These are phyloP conservation scores for Nemophila menziesii DNA, from an alignment of 257 asterid genomes.

Conservation along the genomic window DNA sequence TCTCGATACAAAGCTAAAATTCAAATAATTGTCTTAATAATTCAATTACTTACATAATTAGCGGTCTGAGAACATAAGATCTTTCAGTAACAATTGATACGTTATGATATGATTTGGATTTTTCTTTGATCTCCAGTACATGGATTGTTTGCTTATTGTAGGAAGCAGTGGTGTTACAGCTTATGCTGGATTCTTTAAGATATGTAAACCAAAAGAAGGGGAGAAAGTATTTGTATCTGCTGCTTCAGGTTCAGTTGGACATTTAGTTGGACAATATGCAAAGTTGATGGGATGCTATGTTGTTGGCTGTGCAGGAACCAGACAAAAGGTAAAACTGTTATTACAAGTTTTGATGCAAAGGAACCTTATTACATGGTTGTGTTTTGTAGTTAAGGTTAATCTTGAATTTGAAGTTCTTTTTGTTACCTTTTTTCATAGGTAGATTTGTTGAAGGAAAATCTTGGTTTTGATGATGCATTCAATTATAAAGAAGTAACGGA, in stretches of 20 bases:
- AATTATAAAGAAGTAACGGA: conserved; percentile 21
- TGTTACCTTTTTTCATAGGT: conserved; percentile 1
- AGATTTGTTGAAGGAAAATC: conserved; percentile 15
- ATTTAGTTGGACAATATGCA: conserved; percentile 66
- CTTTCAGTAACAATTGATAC: too few species aligned
- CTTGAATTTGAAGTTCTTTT: background rate
- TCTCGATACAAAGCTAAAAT: too few species aligned
- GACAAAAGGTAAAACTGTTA: conserved; percentile 29
- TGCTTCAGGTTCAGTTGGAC: conserved; percentile 69
- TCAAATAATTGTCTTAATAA: too few species aligned
- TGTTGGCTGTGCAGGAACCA: conserved; percentile 54
- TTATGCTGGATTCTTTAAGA: conserved; percentile 52
- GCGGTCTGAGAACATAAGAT: too few species aligned
- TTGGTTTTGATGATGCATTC: conserved; percentile 22
- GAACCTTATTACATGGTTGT: too few species aligned
- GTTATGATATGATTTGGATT: too few species aligned
- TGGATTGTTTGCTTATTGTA: conserved; percentile 8
- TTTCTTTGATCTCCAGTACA: background rate
- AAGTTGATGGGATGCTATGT: conserved; percentile 66
- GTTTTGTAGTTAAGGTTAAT: too few species aligned
- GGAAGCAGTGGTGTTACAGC: conserved; percentile 64
- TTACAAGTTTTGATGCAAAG: background rate
- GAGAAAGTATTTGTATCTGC: conserved; percentile 69
- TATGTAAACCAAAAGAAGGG: conserved; percentile 55
- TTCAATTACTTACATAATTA: too few species aligned